Evolutionary conservation across 2,329 filamentous ascomycete genomes (phyloP).

Genomic region (Sarocladium strictum): DNA sequence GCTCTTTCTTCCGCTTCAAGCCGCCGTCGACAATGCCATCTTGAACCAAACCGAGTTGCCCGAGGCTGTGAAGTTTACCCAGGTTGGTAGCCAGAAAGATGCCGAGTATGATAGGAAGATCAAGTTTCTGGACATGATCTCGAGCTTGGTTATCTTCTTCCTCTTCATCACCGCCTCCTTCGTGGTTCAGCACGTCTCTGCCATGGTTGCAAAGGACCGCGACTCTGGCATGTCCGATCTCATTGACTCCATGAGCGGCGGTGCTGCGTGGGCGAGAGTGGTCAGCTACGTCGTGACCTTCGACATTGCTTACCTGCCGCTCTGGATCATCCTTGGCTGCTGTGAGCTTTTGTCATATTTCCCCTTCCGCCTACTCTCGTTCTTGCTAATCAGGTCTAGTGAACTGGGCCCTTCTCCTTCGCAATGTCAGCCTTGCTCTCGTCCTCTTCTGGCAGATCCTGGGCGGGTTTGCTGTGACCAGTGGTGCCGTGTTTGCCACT

Average conservation of each 20-base stretch:
- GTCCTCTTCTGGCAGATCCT: slow-evolving; percentile 64
- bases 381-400: slow-evolving; percentile 15
- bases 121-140: slow-evolving; percentile 41
- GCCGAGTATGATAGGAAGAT: slow-evolving; percentile 51
- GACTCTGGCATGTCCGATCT: slow-evolving; percentile 67
- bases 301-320: slow-evolving; percentile 55
- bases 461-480: slow-evolving; percentile 65
- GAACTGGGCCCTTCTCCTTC: slow-evolving; percentile 23
- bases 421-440: slow-evolving; percentile 54
- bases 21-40: slow-evolving; percentile 61
- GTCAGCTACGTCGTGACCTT: slow-evolving; percentile 63
- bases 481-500: slow-evolving; percentile 69
- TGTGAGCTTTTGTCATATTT: no score
- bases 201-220: slow-evolving; percentile 63
- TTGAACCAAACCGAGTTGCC: slow-evolving; percentile 24
- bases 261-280: slow-evolving; percentile 25
- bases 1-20: slow-evolving; percentile 62
- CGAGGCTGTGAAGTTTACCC: no score
- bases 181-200: slow-evolving; percentile 57
- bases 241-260: slow-evolving; percentile 66
- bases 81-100: no score
- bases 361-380: no score
- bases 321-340: slow-evolving; percentile 35
- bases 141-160: no score
- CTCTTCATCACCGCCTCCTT: slow-evolving; percentile 1